Conservation (phyloP, 192 early-diverging fungal species). For the Backusella luteola region DNA sequence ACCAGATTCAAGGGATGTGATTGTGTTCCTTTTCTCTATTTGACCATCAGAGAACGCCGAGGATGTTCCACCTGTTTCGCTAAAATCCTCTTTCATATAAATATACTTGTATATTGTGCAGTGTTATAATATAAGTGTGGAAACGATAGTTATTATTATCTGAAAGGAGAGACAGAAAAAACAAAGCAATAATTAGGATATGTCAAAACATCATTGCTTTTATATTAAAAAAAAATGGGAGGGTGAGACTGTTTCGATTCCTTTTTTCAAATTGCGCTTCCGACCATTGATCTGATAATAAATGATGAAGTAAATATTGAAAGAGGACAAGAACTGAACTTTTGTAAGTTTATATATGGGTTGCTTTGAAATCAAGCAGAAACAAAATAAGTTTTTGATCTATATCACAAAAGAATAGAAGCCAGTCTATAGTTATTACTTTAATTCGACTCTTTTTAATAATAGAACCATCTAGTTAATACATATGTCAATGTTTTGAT, state of each 20-base stretch:
- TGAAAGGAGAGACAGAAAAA: background rate
- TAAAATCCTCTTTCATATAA: background rate
- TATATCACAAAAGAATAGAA: too few relatives aligned
- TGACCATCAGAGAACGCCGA: background rate
- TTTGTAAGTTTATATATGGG: background rate
- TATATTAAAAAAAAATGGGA: slow-evolving; percentile 5
- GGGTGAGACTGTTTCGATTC: background rate
- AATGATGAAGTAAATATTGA: background rate
- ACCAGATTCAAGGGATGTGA: slow-evolving; percentile 8
- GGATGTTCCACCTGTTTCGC: background rate
- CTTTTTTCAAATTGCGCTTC: background rate
- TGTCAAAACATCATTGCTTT: background rate
- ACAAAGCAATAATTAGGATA: background rate
- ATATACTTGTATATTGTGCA: background rate
- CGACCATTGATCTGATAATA: background rate
- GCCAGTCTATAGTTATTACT: too few relatives aligned
- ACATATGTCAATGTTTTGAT: too few relatives aligned
- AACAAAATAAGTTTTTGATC: too few relatives aligned
- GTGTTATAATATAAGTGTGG: too few relatives aligned
- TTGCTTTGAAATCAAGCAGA: background rate
- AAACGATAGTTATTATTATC: background rate
- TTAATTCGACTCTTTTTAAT: too few relatives aligned
- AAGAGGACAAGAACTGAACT: background rate
- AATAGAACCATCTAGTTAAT: too few relatives aligned
- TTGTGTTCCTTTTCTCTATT: background rate